Percentiles rank a stretch among this genome's conserved stretches.
Conservation (phyloP, 805 yeast species). For the Metschnikowia amazonensis region DNA sequence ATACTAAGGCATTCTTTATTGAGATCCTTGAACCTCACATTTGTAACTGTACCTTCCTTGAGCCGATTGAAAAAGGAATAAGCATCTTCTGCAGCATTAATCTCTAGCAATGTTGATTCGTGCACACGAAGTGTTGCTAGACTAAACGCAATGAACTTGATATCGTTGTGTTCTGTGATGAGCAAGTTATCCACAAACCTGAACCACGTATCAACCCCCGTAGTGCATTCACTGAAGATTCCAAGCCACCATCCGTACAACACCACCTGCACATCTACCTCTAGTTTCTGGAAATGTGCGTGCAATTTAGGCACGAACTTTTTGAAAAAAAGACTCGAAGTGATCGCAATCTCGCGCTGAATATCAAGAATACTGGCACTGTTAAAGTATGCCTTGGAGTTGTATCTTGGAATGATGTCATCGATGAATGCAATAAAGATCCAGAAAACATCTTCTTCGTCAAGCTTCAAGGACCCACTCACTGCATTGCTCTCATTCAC, state of each 20-base stretch:
- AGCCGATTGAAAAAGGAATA: conserved; percentile 23
- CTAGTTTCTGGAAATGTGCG: conserved; percentile 30
- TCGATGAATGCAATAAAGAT: conserved; percentile 46
- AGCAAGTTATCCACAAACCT: conserved; percentile 48
- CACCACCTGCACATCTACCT: conserved; percentile 46
- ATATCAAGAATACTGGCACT: conserved; percentile 23
- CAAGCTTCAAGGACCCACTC: conserved; percentile 11
- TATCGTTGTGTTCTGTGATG: conserved; percentile 29
- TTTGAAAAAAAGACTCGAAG: conserved; percentile 31
- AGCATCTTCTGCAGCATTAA: conserved; percentile 27
- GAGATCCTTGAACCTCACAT: conserved; percentile 22
- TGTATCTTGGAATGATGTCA: conserved; percentile 45
- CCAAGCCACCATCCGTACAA: conserved; percentile 57
- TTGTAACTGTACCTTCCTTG: conserved; percentile 17
- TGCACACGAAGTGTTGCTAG: conserved; percentile 36
- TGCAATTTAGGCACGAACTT: conserved; percentile 38
- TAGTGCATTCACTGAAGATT: conserved; percentile 46
- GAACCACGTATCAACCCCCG: conserved; percentile 50
- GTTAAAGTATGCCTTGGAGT: conserved; percentile 17
- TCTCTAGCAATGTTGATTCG: conserved; percentile 26
- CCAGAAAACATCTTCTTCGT: conserved; percentile 53
- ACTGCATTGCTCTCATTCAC: conserved; percentile 19
- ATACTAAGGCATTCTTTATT: conserved; percentile 14
- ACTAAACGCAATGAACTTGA: conserved; percentile 31
- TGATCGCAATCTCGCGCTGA: conserved; percentile 37